phyloP scores from a whole-genome alignment of 2,329 filamentous ascomycete genomes.

The Trichoderma sp. region DNA sequence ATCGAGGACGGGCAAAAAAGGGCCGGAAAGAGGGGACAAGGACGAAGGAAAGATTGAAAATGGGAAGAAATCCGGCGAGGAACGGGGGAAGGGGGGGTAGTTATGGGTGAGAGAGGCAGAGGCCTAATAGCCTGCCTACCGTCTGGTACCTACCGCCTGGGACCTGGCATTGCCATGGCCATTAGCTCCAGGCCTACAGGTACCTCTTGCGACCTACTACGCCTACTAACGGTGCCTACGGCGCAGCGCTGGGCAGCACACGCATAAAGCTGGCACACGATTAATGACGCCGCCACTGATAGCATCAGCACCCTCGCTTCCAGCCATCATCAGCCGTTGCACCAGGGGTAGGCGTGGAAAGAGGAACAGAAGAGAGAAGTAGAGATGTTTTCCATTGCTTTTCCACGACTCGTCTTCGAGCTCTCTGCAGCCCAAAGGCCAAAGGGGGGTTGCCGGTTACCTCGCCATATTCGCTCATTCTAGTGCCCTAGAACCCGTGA shows the following conservation, averaged over 20 bases:
- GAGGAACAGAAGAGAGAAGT: not conserved
- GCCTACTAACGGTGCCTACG: not conserved
- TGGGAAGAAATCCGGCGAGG: conserved; percentile 35
- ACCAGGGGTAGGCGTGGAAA: not conserved
- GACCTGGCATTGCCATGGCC: conserved; percentile 5
- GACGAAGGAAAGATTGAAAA: conserved; percentile 32
- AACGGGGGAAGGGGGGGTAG: conserved; percentile 41
- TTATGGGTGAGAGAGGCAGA: conserved; percentile 36
- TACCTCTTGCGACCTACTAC: not conserved
- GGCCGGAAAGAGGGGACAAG: conserved; percentile 26
- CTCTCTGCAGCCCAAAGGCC: conserved; percentile 5
- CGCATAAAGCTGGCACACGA: conserved; percentile 23
- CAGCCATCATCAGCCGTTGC: not conserved
- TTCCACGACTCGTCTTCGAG: not conserved
- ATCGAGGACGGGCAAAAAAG: conserved; percentile 23
- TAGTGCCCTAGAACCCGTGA: conserved; percentile 10
- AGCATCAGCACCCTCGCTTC: conserved; percentile 12
- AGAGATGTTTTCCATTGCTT: not conserved
- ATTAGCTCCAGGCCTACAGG: conserved; percentile 12
- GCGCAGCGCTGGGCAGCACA: not conserved
- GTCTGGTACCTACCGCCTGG: conserved; percentile 13
- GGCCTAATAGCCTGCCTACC: conserved; percentile 31
- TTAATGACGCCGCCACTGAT: conserved; percentile 19
- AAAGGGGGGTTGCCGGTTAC: not conserved
- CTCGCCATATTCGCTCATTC: conserved; percentile 22